Evolutionary conservation across 192 early-diverging fungal genomes (phyloP), one percentile per base, ranked within the genome.

Genomic region (Gonapodya prolifera): DNA sequence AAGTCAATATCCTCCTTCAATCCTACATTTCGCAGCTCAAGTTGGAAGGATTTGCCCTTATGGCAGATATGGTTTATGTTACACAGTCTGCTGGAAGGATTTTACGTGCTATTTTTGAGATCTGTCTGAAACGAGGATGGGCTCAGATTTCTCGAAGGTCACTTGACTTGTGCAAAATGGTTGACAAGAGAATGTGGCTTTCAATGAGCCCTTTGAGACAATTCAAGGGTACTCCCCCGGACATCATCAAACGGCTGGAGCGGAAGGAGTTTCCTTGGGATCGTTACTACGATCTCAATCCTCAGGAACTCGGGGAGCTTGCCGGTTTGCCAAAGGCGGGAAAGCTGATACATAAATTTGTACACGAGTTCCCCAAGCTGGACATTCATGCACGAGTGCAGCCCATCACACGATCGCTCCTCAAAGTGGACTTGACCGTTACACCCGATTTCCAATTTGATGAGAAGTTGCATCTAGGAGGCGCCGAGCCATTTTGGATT

Each of bases 51-150:
- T 96, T 98, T 83, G 96, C 98, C 13, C 85, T 99, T 35, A 94
- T 95, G 77, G 89, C 94, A n/a, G 98, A 99, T 77, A 95, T 97
- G 94, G 96, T 96, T 0, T 98, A 95, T 86, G 95, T 99, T 28
- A 97, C 98, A 23, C 96, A 98, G 84, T 93, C 91, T 76, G 96
- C 95, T 23, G 91, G 91, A 0, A 90, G 98, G 77, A 95, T 99
- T 74, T 84, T 98, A 34, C 90, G 98, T 33, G 98, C 98, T 2
- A 90, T 99, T 76, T 99, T 96, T 85, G 98, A 98, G 86, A 94
- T 99, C 73, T 95, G 95, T 79, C 81, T 97, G 69, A 91, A 92
- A 74, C 91, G 93, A 23, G 95, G 95, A 28, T 99, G 98, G 98
- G 90, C 96, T 2, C 94, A 94, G 77, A 83, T 98, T 23, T 91